Evolutionary conservation across 345 rosid species (phyloP).

Genomic region (Dipteronia sinensis): DNA sequence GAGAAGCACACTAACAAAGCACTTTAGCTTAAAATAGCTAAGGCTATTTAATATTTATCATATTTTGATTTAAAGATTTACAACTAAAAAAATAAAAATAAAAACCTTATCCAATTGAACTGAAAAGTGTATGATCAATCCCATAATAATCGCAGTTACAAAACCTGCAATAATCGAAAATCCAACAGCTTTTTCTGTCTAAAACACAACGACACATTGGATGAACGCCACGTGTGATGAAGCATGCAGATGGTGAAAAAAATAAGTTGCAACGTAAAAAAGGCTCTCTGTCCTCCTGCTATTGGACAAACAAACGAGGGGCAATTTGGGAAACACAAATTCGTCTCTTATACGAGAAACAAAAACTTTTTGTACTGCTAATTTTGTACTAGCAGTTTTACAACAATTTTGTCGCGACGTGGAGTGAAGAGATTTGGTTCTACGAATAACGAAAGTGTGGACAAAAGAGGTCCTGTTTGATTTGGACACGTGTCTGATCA

Average conservation of each 20-base stretch:
- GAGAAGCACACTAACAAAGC: too few species aligned
- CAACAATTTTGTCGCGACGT: conserved; percentile 35
- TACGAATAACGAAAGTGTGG: not conserved
- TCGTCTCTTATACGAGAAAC: conserved; percentile 25
- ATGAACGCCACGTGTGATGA: not conserved
- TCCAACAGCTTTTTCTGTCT: not conserved
- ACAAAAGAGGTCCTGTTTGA: conserved; percentile 38
- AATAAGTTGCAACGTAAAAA: too few species aligned
- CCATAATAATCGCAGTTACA: not conserved
- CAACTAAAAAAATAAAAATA: too few species aligned
- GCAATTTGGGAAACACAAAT: conserved; percentile 20
- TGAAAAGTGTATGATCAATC: not conserved
- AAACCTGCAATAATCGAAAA: not conserved
- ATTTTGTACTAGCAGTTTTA: conserved; percentile 16
- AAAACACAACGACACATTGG: not conserved
- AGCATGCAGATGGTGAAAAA: not conserved
- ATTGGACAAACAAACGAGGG: conserved; percentile 26
- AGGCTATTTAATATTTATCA: too few species aligned
- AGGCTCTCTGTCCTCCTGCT: not conserved
- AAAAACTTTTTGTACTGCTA: not conserved
- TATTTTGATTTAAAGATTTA: too few species aligned
- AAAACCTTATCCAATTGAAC: conserved; percentile 3
- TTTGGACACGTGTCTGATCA: conserved; percentile 23
- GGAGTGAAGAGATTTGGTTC: conserved; percentile 23
- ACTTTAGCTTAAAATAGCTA: too few species aligned